A percentile compares a stretch with the other conserved stretches of the same genome.
Evolutionary conservation across 371 early-diverging fungal genomes (phyloP).

Genomic region (Saksenaea oblongispora): DNA sequence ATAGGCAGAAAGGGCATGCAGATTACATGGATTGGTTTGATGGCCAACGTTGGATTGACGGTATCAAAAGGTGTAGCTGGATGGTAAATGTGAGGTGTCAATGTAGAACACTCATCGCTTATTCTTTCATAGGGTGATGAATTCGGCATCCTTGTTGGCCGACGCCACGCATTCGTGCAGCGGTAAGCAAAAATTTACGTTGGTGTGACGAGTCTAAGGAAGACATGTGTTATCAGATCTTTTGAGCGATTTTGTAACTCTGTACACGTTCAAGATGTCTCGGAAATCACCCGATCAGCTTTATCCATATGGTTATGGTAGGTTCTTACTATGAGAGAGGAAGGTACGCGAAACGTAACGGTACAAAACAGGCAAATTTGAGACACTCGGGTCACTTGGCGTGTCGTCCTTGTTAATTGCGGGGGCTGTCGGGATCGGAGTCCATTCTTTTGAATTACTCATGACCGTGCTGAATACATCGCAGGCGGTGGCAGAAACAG

Average conservation of each 20-base stretch:
- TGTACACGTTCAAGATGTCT: constrained; percentile 71
- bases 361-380: constrained; percentile 56
- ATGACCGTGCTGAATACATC: constrained; percentile 23
- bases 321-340: neutral
- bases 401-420: constrained; percentile 65
- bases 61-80: constrained; percentile 71
- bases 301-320: constrained; percentile 72
- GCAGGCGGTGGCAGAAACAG: constrained; percentile 26
- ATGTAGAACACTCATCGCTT: neutral
- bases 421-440: constrained; percentile 65
- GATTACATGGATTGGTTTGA: constrained; percentile 67
- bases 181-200: constrained; percentile 31
- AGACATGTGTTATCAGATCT: constrained; percentile 44
- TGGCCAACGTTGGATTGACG: constrained; percentile 63
- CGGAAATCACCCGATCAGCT: constrained; percentile 58
- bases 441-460: constrained; percentile 64
- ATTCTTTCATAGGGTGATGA: constrained; percentile 49
- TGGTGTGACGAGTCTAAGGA: neutral
- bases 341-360: neutral
- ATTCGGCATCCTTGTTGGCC: constrained; percentile 72
- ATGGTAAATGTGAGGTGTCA: constrained; percentile 32
- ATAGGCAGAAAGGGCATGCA: constrained; percentile 57
- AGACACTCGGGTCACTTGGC: constrained; percentile 69
- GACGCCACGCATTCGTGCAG: constrained; percentile 71
- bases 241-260: constrained; percentile 67